Percentiles rank a stretch among this genome's conserved stretches.
Conservation (phyloP, 345 rosid genomes). For the Euphorbia lathyris region DNA sequence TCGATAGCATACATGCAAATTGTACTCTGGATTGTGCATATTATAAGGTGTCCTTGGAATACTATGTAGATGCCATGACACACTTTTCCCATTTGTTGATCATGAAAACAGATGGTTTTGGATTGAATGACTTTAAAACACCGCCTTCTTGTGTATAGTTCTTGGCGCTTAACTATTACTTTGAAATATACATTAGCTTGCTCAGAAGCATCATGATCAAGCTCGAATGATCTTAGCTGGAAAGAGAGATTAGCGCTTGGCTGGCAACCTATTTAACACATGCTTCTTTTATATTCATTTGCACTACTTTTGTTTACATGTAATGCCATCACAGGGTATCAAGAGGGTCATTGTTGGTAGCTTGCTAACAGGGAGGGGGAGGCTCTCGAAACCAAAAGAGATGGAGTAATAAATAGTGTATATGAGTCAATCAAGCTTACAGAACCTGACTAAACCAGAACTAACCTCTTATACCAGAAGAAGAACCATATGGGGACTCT, state of each 20-base stretch:
- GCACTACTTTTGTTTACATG: background rate
- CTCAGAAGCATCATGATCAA: background rate
- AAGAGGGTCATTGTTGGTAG: conserved; percentile 18
- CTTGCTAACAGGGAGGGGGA: too few relatives aligned
- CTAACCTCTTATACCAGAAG: too few relatives aligned
- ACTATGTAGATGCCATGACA: too few relatives aligned
- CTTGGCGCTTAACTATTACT: background rate
- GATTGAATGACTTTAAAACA: background rate
- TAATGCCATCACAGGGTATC: conserved; percentile 3
- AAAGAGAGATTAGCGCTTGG: too few relatives aligned
- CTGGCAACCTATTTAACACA: background rate
- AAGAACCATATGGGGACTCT: too few relatives aligned
- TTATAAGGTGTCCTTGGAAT: too few relatives aligned
- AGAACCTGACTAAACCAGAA: too few relatives aligned
- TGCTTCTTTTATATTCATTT: too few relatives aligned
- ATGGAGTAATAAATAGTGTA: too few relatives aligned
- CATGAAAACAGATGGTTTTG: background rate
- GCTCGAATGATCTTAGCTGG: background rate
- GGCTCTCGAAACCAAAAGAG: too few relatives aligned
- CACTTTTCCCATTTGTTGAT: too few relatives aligned
- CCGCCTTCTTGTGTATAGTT: background rate
- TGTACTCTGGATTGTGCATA: background rate
- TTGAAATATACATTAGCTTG: background rate
- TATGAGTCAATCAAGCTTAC: too few relatives aligned
- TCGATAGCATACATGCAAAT: background rate